These are phyloP conservation scores for Cryptosporidium meleagridis DNA, from an alignment of 169 alveolate species.

Conservation along the genomic window DNA sequence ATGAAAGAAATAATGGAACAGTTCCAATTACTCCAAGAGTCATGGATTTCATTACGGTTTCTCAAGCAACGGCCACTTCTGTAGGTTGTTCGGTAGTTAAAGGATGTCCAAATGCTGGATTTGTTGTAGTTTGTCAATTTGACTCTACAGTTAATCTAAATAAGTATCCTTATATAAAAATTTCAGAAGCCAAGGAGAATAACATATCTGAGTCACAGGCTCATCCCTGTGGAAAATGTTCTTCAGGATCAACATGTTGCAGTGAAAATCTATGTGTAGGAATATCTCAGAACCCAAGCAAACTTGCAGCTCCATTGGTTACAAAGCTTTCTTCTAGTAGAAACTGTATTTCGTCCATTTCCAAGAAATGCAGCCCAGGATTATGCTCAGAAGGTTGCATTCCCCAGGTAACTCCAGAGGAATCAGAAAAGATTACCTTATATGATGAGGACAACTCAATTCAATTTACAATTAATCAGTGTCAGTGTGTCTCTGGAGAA, in stretches of 20 bases:
- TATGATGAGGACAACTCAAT: conserved; percentile 48
- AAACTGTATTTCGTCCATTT: conserved; percentile 29
- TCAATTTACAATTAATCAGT: conserved; percentile 54
- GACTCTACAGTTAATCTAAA: conserved; percentile 58
- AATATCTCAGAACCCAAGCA: conserved; percentile 50
- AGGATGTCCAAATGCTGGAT: conserved; percentile 74
- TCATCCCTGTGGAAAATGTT: conserved; percentile 73
- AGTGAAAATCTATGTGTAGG: conserved; percentile 62
- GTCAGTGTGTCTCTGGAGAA: conserved; percentile 51
- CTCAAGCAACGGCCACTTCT: conserved; percentile 68
- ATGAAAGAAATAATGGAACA: conserved; percentile 50
- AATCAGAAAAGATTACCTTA: conserved; percentile 31
- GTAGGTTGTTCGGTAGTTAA: conserved; percentile 68
- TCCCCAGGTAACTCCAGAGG: conserved; percentile 48
- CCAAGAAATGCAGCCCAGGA: conserved; percentile 47
- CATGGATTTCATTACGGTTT: conserved; percentile 41
- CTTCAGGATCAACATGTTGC: conserved; percentile 74
- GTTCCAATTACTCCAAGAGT: conserved; percentile 59
- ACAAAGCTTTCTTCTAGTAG: conserved; percentile 35
- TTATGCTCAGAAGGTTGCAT: conserved; percentile 46
- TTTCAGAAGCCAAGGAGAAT: background rate
- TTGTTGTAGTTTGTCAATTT: conserved; percentile 70
- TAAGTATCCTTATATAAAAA: conserved; percentile 34
- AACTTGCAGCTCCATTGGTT: conserved; percentile 59
- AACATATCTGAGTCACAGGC: conserved; percentile 20